Percentiles rank a stretch among this genome's conserved stretches.
phyloP scores from a whole-genome alignment of 1,284 basidiomycete species.

The Ceratobasidium theobromae region DNA sequence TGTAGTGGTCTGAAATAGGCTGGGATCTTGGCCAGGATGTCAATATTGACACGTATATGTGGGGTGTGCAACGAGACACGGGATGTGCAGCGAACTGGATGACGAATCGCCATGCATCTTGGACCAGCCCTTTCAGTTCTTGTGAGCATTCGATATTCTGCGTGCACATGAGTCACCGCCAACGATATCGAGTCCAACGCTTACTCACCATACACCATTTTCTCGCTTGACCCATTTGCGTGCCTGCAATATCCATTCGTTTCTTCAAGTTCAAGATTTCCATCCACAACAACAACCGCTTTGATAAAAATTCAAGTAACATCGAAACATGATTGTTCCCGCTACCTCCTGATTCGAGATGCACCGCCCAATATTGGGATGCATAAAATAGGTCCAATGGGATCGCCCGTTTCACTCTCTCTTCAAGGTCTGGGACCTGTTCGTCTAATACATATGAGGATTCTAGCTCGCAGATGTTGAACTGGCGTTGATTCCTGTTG shows the following conservation, averaged over 20 bases:
- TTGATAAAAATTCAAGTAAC: background rate
- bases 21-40: background rate
- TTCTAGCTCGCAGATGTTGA: constrained; percentile 9
- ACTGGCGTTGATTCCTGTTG: background rate
- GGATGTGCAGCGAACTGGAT: background rate
- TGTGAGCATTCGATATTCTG: background rate
- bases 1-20: background rate
- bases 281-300: background rate
- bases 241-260: background rate
- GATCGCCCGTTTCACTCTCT: background rate
- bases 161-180: background rate
- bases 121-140: background rate
- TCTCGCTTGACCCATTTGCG: background rate
- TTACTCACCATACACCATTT: background rate
- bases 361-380: background rate
- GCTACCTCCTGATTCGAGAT: background rate
- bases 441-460: constrained; percentile 8
- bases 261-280: constrained; percentile 22
- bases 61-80: background rate
- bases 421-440: background rate
- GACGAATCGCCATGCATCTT: background rate
- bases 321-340: background rate
- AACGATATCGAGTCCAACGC: background rate
- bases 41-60: background rate
- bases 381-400: background rate